Evolutionary conservation across 108 stramenopile genomes (phyloP), one percentile per base, ranked within the genome.

Genomic region (Licmophora abbreviata): DNA sequence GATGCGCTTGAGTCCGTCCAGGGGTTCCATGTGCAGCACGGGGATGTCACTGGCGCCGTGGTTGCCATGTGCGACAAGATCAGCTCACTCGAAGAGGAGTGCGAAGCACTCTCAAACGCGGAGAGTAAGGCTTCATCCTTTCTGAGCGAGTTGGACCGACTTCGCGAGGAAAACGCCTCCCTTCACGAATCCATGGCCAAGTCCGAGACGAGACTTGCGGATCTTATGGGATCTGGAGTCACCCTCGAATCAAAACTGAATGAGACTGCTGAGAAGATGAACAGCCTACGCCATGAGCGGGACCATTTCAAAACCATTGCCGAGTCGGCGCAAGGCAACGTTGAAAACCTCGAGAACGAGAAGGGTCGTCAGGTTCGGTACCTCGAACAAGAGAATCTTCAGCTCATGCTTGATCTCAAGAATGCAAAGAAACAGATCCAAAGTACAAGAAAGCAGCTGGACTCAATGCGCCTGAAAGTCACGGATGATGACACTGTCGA

Each of bases 371-470:
- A 90, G 54, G 51, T 87, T 44, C 64, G 64, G 28, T 88, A 61
- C 50, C 77, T 93, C 12, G 83, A 87, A 59, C 70, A 85, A 45
- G 88, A 93, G 57, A 89, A 89, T 54, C 65, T 85, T 45, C 78
- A 85, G 52, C 61, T 89, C n/a, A 79, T 83, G 61, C 51, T 63
- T n/a, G 88, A 93, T 44, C 28, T 81, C 21, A 89, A 88, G 63
- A 37, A 51, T 26, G 46, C 62, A n/a, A 87, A 76, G 59, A 66
- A 69, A 48, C 68, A 80, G 42, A 42, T 81, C 1, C 57, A 74
- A 28, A 56, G 45, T 26, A 58, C 73, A 10, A 73, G 70, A 34
- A 51, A 64, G 27, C 64, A 76, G 48, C 37, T 83, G 4, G 76
- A 79, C 47, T 57, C 59, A 18, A 45, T 82, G 12, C 65, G 69